Evolutionary conservation across 106 monocot species (phyloP).

Genomic region (Acorus gramineus): DNA sequence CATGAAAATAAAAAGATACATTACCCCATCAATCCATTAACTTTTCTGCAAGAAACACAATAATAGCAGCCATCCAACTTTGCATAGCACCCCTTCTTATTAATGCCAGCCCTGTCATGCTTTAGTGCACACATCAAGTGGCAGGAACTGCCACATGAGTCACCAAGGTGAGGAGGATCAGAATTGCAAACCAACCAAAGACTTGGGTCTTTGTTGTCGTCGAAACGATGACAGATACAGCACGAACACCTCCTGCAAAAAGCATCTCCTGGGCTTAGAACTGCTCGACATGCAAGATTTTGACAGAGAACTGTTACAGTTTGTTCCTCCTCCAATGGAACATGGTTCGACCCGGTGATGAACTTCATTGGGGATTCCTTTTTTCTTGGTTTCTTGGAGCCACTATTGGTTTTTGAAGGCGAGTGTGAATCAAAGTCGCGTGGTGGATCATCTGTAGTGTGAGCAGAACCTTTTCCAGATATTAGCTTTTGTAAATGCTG

Average conservation of each 20-base stretch:
- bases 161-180: slow-evolving; percentile 9
- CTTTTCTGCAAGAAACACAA: slow-evolving; percentile 14
- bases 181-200: slow-evolving; percentile 22
- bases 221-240: slow-evolving; percentile 22
- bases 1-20: neutral
- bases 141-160: slow-evolving; percentile 19
- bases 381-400: slow-evolving; percentile 40
- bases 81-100: neutral
- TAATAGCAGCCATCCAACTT: slow-evolving; percentile 7
- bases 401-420: slow-evolving; percentile 14
- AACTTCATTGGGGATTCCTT: slow-evolving; percentile 18
- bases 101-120: slow-evolving; percentile 2
- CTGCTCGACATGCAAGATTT: slow-evolving; percentile 25
- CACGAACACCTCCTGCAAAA: slow-evolving; percentile 27
- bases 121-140: slow-evolving; percentile 11
- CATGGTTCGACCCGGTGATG: slow-evolving; percentile 3
- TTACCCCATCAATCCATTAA: slow-evolving; percentile 9
- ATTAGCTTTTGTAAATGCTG: slow-evolving; percentile 65
- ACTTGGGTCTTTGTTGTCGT: slow-evolving; percentile 24
- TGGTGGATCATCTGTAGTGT: slow-evolving; percentile 1
- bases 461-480: slow-evolving; percentile 30
- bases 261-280: slow-evolving; percentile 3
- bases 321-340: slow-evolving; percentile 11
- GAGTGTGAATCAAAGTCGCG: slow-evolving; percentile 6
- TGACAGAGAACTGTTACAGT: slow-evolving; percentile 11